Percentiles rank a stretch among this genome's conserved stretches.
These are phyloP conservation scores for Entomortierella chlamydospora DNA, from an alignment of 192 early-diverging fungal species.

Conservation along the genomic window DNA sequence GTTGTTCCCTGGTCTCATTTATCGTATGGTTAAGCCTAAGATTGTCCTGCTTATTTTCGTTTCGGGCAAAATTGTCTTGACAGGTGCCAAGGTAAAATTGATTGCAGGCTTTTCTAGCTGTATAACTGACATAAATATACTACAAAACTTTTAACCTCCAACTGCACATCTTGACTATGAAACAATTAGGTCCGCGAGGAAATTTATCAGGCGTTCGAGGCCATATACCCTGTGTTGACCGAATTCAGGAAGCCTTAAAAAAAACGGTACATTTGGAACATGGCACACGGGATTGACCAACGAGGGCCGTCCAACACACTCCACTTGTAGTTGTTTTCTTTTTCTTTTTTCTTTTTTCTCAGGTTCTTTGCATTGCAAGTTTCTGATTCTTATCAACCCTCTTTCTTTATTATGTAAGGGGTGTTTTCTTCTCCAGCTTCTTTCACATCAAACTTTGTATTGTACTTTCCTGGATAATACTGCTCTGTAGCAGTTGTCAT, in stretches of 20 bases:
- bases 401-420: too few relatives aligned
- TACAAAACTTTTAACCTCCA: too few relatives aligned
- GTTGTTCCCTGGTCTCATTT: slow-evolving; percentile 98
- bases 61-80: slow-evolving; percentile 99
- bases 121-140: too few relatives aligned
- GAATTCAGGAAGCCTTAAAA: slow-evolving; percentile 85
- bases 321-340: not conserved
- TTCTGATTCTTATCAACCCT: not conserved
- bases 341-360: not conserved
- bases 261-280: not conserved
- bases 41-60: slow-evolving; percentile 99
- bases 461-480: not conserved
- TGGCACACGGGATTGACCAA: not conserved
- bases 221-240: slow-evolving; percentile 96
- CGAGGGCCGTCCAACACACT: not conserved
- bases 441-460: not conserved
- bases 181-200: slow-evolving; percentile 78
- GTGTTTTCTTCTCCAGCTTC: too few relatives aligned
- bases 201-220: slow-evolving; percentile 98
- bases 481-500: not conserved
- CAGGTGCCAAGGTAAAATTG: slow-evolving; percentile 89
- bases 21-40: slow-evolving; percentile 98
- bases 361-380: not conserved
- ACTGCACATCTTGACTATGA: not conserved
- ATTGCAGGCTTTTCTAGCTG: too few relatives aligned